Conservation (phyloP, 139 green algal species). For the Chlamydomonas sp. region DNA sequence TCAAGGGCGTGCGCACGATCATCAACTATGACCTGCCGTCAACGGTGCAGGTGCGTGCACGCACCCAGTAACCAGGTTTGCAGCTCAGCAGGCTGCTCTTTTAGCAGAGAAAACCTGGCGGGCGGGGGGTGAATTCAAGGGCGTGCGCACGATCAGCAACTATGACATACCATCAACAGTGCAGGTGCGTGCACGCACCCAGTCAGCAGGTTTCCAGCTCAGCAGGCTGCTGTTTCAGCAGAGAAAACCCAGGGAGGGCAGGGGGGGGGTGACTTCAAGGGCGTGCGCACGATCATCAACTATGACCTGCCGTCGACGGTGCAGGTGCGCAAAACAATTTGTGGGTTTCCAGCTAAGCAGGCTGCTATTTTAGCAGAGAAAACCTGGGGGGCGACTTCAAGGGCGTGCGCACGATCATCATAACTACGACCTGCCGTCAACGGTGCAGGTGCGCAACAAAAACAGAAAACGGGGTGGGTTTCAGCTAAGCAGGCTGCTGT, state of each 20-base stretch:
- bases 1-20: slow-evolving; percentile 89
- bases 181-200: slow-evolving; percentile 1
- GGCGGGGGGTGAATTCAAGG: slow-evolving; percentile 93
- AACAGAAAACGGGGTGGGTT: neutral
- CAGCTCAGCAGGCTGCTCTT: neutral
- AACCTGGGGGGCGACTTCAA: neutral
- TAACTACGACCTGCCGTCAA: neutral
- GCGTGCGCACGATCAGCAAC: slow-evolving; percentile 86
- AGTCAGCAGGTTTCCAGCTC: neutral
- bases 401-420: neutral
- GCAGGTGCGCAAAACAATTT: neutral
- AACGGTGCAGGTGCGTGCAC: slow-evolving; percentile 22
- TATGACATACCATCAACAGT: slow-evolving; percentile 61
- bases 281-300: slow-evolving; percentile 75
- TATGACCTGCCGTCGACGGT: slow-evolving; percentile 61
- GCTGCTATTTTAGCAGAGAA: neutral
- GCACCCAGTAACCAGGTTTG: neutral
- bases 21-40: slow-evolving; percentile 78
- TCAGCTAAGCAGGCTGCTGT: neutral
- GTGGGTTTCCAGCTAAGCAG: neutral
- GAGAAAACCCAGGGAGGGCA: neutral
- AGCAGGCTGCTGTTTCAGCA: neutral
- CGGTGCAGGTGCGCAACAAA: slow-evolving; percentile 7
- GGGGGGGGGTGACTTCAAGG: slow-evolving; percentile 40
- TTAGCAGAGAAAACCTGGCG: neutral